Evolutionary conservation across 306 rosid species (phyloP).

Genomic region (Begonia fuchsioides): DNA sequence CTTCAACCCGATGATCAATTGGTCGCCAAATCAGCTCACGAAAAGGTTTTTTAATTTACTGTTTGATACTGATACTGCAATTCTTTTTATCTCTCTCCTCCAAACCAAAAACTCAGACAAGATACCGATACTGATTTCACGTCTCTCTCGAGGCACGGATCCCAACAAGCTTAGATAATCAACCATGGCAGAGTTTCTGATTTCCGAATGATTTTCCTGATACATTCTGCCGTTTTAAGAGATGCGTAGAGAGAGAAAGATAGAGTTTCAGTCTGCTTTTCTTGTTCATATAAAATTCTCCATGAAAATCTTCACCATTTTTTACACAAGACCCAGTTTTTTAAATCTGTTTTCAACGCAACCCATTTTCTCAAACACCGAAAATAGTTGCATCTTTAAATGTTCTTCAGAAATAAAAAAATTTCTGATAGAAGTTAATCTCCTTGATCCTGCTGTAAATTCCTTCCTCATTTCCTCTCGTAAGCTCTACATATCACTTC

Average conservation of each 20-base stretch:
- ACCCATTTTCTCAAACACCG: not conserved
- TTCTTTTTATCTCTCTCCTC: not conserved
- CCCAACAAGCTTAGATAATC: constrained; percentile 76
- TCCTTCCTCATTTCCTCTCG: no score
- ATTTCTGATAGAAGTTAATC: no score
- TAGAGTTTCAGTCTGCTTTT: no score
- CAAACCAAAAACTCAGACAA: constrained; percentile 17
- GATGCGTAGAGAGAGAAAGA: constrained; percentile 3
- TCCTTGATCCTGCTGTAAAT: no score
- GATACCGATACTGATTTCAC: constrained; percentile 22
- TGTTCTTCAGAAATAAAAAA: no score
- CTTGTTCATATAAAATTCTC: not conserved
- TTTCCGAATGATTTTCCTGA: constrained; percentile 64
- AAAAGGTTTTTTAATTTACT: constrained; percentile 40
- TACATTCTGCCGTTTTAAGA: constrained; percentile 47
- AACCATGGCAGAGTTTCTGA: constrained; percentile 52
- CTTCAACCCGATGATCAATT: constrained; percentile 51
- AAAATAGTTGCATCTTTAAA: not conserved
- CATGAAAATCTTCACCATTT: constrained; percentile 39
- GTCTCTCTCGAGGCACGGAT: constrained; percentile 40
- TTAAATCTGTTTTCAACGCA: not conserved
- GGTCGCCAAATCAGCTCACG: constrained; percentile 37
- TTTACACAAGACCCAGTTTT: not conserved
- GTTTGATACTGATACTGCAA: not conserved
- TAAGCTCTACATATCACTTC: no score